These are phyloP conservation scores for Coemansia biformis DNA, from an alignment of 192 early-diverging fungal genomes.

Conservation along the genomic window DNA sequence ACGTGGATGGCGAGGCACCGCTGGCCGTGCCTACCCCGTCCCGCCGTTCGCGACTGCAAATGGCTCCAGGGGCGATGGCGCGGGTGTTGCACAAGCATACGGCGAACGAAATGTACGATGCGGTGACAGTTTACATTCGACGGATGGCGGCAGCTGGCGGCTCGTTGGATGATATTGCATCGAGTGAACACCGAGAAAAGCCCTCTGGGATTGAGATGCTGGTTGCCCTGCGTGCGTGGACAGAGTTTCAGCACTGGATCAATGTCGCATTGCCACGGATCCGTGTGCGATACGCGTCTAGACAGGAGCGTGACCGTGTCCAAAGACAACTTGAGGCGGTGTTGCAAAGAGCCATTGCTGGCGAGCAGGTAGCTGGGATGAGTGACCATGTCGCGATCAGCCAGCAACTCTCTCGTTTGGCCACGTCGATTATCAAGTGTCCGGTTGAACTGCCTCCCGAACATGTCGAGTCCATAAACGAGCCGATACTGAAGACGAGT, in stretches of 20 bases:
- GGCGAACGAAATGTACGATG: constrained; percentile 4
- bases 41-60: no score
- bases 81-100: neutral
- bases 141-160: constrained; percentile 4
- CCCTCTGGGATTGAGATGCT: constrained; percentile 7
- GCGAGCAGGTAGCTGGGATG: neutral
- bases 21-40: no score
- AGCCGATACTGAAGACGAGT: neutral
- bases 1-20: neutral
- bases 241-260: constrained; percentile 29
- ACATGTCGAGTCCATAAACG: no score
- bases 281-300: constrained; percentile 1
- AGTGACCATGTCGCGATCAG: no score
- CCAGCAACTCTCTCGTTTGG: no score
- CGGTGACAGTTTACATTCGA: neutral
- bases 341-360: neutral
- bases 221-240: constrained; percentile 19
- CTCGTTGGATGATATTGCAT: no score
- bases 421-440: no score
- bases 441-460: no score
- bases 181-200: no score
- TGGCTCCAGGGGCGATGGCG: constrained; percentile 4
- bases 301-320: neutral
- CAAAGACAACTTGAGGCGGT: neutral
- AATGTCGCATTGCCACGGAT: neutral